These are phyloP conservation scores for Yamadazyma sp. DNA, from an alignment of 1,139 yeast species.

Conservation along the genomic window DNA sequence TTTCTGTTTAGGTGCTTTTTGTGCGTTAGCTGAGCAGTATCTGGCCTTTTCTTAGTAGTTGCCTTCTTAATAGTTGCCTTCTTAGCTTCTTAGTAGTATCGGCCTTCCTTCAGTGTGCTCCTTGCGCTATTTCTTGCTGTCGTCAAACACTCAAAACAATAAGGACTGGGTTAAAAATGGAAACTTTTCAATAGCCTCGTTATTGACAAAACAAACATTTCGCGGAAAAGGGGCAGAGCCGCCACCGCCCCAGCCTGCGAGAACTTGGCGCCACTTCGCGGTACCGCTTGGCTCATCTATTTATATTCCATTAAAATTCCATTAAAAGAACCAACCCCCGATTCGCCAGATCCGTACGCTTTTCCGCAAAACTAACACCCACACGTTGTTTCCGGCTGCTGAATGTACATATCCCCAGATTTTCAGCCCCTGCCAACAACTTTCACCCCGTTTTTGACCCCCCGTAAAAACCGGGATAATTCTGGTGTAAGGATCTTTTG, in stretches of 20 bases:
- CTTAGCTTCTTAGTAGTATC: no score
- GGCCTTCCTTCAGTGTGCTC: no score
- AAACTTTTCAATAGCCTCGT: conserved; percentile 3
- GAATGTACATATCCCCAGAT: neutral
- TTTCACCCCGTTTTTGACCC: neutral
- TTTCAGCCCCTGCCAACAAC: neutral
- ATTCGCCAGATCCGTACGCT: no score
- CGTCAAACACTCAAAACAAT: no score
- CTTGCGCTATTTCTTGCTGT: no score
- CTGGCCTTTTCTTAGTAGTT: neutral
- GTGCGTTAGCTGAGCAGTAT: neutral
- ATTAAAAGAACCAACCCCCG: no score
- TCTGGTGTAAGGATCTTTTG: conserved; percentile 1
- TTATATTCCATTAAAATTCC: no score
- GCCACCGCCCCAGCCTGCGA: neutral
- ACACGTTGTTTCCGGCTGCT: no score
- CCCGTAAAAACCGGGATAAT: neutral
- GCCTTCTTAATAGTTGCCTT: neutral
- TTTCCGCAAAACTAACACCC: no score
- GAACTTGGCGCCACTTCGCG: neutral
- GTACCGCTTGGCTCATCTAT: neutral
- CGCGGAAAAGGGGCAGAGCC: neutral
- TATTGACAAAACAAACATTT: no score
- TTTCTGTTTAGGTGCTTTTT: neutral
- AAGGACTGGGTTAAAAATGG: neutral